A percentile compares a stretch with the other conserved stretches of the same genome.
These are phyloP conservation scores for Macadamia tetraphylla DNA, from an alignment of 164 flowering plant species.

Conservation along the genomic window DNA sequence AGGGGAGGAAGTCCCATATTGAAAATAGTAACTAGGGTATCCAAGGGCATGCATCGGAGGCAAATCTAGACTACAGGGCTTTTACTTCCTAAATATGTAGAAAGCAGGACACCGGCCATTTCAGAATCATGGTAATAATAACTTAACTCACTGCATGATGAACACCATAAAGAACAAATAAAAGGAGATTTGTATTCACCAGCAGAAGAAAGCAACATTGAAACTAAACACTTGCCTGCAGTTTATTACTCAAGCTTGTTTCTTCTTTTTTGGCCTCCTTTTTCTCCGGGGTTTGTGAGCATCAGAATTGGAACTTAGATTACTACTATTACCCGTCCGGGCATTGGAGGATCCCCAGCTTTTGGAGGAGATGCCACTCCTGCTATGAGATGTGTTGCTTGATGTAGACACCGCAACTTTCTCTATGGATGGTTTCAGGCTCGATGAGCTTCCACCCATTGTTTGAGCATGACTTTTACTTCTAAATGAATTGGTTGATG, in stretches of 20 bases:
- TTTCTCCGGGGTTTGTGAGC: constrained; percentile 89
- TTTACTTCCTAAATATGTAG: too few relatives aligned
- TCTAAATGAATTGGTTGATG: constrained; percentile 35
- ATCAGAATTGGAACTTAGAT: constrained; percentile 87
- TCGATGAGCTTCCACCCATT: constrained; percentile 47
- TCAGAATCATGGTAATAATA: not conserved
- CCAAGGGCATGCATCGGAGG: too few relatives aligned
- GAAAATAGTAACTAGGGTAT: too few relatives aligned
- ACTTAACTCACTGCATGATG: not conserved
- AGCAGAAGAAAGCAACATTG: not conserved
- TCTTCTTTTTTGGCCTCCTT: constrained; percentile 97
- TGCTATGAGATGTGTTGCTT: constrained; percentile 53
- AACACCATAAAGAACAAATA: not conserved
- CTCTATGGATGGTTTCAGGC: constrained; percentile 29
- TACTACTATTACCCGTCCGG: constrained; percentile 57
- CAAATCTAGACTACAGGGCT: too few relatives aligned
- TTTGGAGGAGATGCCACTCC: constrained; percentile 36
- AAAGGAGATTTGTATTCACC: not conserved
- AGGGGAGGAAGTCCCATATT: too few relatives aligned
- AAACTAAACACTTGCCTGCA: not conserved
- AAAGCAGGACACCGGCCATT: too few relatives aligned
- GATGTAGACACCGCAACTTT: constrained; percentile 49
- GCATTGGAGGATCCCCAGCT: constrained; percentile 46
- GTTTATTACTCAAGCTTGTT: constrained; percentile 30
- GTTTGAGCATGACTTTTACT: constrained; percentile 29